Percentiles rank a stretch among this genome's conserved stretches.
phyloP scores from a whole-genome alignment of 495 filamentous ascomycete species.

The Neurospora sp. region DNA sequence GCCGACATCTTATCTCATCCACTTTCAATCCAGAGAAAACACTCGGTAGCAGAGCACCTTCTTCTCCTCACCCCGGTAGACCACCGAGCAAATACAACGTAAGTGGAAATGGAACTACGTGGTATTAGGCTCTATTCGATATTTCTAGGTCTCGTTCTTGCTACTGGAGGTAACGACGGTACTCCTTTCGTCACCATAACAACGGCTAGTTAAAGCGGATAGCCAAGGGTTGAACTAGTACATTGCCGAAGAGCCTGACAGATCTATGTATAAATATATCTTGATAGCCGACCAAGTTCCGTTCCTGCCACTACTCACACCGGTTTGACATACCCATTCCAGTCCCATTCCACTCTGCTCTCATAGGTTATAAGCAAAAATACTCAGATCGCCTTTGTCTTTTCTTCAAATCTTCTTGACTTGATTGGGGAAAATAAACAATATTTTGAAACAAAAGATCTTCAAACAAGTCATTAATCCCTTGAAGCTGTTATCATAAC shows the following conservation, averaged over 20 bases:
- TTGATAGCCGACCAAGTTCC: neutral
- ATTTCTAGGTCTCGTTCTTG: neutral
- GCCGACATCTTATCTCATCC: neutral
- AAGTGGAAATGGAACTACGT: neutral
- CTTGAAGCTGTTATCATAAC: neutral
- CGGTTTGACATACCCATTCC: neutral
- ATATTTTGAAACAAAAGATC: neutral
- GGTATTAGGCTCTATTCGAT: neutral
- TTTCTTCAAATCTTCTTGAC: neutral
- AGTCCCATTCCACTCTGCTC: no score
- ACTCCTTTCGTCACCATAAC: neutral
- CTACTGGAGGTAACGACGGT: neutral
- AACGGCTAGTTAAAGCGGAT: neutral
- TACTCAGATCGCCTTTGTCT: neutral
- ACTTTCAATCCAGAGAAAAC: neutral
- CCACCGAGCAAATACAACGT: neutral
- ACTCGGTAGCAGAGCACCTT: neutral
- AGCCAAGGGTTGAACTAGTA: neutral
- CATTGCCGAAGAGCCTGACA: neutral
- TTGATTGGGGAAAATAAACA: neutral
- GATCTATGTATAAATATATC: neutral
- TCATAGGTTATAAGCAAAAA: no score
- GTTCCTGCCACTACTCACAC: neutral
- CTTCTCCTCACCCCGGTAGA: neutral
- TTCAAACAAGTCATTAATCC: neutral